phyloP scores from a whole-genome alignment of 805 yeast species.

The Suhomyces sp. region DNA sequence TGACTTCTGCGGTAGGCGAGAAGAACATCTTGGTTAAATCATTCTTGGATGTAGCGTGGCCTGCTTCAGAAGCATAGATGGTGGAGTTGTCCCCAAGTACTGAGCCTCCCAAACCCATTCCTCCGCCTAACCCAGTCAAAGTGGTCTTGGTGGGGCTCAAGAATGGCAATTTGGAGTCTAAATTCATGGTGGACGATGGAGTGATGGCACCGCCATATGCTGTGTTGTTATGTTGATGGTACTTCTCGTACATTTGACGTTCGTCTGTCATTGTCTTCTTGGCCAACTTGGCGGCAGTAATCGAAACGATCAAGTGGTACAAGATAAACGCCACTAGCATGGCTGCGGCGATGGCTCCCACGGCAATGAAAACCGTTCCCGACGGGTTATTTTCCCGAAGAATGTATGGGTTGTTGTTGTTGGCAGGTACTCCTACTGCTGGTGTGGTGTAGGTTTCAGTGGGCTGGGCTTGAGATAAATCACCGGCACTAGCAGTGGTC shows the following conservation, averaged over 20 bases:
- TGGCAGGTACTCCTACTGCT: constrained; percentile 56
- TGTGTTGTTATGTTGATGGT: constrained; percentile 27
- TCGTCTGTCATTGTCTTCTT: constrained; percentile 41
- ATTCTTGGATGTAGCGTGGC: constrained; percentile 32
- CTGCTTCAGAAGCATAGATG: constrained; percentile 31
- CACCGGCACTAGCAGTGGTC: constrained; percentile 13
- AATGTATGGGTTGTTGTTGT: constrained; percentile 63
- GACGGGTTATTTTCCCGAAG: constrained; percentile 51
- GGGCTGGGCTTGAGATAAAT: constrained; percentile 11
- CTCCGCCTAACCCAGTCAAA: constrained; percentile 17
- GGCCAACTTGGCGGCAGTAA: constrained; percentile 52
- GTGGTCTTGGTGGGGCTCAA: constrained; percentile 24
- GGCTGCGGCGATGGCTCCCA: constrained; percentile 68
- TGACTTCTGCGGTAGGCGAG: constrained; percentile 78
- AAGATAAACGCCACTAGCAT: constrained; percentile 49
- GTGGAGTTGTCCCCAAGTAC: constrained; percentile 35
- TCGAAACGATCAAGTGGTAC: constrained; percentile 52
- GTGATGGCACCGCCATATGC: constrained; percentile 27
- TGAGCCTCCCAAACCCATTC: constrained; percentile 17
- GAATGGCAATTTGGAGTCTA: constrained; percentile 37
- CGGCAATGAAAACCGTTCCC: constrained; percentile 83
- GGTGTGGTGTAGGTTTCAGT: constrained; percentile 42
- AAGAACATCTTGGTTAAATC: constrained; percentile 58
- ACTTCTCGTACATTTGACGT: constrained; percentile 32
- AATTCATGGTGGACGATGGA: constrained; percentile 21